A percentile compares a stretch with the other conserved stretches of the same genome.
phyloP scores from a whole-genome alignment of 1,139 yeast species.

The Tardiomyces blankii region DNA sequence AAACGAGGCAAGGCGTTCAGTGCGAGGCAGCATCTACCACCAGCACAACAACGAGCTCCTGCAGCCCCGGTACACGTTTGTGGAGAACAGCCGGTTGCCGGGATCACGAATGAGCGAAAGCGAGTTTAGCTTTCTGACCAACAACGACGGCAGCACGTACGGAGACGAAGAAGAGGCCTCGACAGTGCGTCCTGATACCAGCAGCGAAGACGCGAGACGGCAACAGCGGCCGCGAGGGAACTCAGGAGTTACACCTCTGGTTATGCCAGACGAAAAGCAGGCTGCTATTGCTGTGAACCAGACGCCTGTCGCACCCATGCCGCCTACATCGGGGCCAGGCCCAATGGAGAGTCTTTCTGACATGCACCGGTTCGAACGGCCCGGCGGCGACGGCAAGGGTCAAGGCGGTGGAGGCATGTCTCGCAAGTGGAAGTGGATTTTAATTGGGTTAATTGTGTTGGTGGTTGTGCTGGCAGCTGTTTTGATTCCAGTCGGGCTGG shows the following conservation, averaged over 20 bases:
- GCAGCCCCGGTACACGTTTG: constrained; percentile 9
- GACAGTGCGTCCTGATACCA: neutral
- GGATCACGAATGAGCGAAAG: constrained; percentile 6
- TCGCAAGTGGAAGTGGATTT: neutral
- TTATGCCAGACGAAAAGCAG: neutral
- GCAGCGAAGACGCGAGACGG: neutral
- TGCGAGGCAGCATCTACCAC: constrained; percentile 8
- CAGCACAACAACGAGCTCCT: constrained; percentile 4
- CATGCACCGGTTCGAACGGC: neutral
- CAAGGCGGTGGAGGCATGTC: neutral
- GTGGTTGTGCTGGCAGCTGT: constrained; percentile 18
- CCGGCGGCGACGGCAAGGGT: neutral
- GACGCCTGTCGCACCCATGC: neutral
- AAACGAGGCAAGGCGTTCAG: neutral
- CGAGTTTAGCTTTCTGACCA: constrained; percentile 10
- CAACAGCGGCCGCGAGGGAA: neutral
- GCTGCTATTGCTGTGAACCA: neutral
- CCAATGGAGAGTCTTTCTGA: neutral
- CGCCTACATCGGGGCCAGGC: neutral
- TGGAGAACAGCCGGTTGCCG: constrained; percentile 9
- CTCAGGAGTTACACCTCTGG: neutral
- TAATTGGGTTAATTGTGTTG: constrained; percentile 10
- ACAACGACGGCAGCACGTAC: constrained; percentile 5
- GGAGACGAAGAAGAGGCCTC: constrained; percentile 3
- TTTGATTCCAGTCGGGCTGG: constrained; percentile 22